phyloP scores from a whole-genome alignment of 2,329 filamentous ascomycete genomes.

The Aspergillus aculeatus region DNA sequence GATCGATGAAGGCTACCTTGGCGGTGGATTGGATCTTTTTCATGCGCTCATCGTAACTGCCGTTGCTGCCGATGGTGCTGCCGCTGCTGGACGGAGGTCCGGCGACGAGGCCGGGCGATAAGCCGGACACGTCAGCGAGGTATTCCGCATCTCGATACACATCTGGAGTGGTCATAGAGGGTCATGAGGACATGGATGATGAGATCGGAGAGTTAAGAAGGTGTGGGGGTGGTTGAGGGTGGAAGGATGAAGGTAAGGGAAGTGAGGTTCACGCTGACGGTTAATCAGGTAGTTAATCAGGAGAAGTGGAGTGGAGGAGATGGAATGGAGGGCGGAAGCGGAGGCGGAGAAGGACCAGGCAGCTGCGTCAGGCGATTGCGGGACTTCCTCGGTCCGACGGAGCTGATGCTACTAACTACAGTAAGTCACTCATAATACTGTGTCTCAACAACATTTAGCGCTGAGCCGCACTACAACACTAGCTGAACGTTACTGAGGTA shows the following conservation, averaged over 20 bases:
- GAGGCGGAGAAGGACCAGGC: neutral
- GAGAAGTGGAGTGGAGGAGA: neutral
- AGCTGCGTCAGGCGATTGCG: slow-evolving; percentile 8
- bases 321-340: neutral
- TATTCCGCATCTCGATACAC: slow-evolving; percentile 48
- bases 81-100: slow-evolving; percentile 14
- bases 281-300: neutral
- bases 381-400: slow-evolving; percentile 24
- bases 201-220: neutral
- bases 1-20: slow-evolving; percentile 52
- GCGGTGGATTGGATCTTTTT: slow-evolving; percentile 39
- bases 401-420: neutral
- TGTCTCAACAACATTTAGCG: neutral
- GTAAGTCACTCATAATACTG: no score
- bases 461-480: neutral
- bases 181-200: slow-evolving; percentile 41
- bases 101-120: slow-evolving; percentile 32
- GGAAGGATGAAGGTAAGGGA: neutral
- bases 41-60: slow-evolving; percentile 26
- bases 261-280: neutral
- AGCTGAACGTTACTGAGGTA: neutral
- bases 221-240: slow-evolving; percentile 6
- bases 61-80: neutral
- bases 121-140: slow-evolving; percentile 47
- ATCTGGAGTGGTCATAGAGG: slow-evolving; percentile 49